Conservation (phyloP, 371 early-diverging fungal genomes). For the Apophysomyces ossiformis region DNA sequence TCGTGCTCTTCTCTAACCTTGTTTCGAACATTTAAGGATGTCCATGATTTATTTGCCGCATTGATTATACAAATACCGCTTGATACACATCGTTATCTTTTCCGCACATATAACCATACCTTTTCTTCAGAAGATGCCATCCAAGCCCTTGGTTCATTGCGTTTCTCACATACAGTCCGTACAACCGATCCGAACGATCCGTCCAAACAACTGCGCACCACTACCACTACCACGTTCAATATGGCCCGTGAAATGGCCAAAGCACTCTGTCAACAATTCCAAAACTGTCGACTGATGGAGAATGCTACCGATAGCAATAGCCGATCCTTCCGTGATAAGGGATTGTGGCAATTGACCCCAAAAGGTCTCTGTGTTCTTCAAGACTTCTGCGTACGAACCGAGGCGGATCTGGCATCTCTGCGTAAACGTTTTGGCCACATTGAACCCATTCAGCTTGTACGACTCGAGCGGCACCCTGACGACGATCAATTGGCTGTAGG, state of each 20-base stretch:
- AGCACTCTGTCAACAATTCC: conserved; percentile 65
- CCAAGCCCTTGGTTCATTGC: conserved; percentile 51
- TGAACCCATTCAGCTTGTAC: conserved; percentile 35
- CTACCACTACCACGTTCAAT: conserved; percentile 65
- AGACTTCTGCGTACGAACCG: conserved; percentile 48
- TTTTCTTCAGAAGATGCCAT: conserved; percentile 66
- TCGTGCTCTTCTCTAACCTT: neutral
- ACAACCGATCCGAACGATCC: conserved; percentile 62
- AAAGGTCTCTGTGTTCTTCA: conserved; percentile 64
- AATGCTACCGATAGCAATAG: conserved; percentile 54
- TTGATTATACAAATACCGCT: conserved; percentile 61
- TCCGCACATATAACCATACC: conserved; percentile 58
- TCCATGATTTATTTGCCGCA: conserved; percentile 67
- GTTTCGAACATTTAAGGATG: conserved; percentile 42
- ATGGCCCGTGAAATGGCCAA: conserved; percentile 68
- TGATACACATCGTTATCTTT: conserved; percentile 57
- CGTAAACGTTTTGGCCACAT: conserved; percentile 37
- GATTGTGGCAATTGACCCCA: conserved; percentile 58
- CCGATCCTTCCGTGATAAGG: conserved; percentile 57
- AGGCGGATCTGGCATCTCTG: conserved; percentile 28
- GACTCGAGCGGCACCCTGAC: conserved; percentile 39
- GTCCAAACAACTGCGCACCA: conserved; percentile 46
- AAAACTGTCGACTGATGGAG: conserved; percentile 59
- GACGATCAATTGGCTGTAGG: conserved; percentile 42
- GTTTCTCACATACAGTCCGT: conserved; percentile 61